Base-by-base conservation (phyloP, 1,139 yeast genomes). In the Eremothecium cymbalariae region DNA sequence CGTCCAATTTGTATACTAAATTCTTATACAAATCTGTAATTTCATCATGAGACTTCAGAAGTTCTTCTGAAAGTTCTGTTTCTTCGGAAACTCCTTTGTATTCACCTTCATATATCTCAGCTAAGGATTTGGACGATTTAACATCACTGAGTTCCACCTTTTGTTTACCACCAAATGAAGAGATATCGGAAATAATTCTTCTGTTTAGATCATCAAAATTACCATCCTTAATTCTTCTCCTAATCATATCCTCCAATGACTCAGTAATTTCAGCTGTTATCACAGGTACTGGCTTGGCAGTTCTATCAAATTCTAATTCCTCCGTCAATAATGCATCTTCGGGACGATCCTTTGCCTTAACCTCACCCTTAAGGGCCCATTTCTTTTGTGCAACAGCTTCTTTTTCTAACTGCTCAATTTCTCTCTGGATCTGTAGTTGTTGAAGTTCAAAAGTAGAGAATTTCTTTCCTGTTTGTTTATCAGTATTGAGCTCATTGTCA, bases 341-440 rank as follows among this genome's bases (percentile, higher is more conserved):
- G 3, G 95, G 95, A 53, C 98, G 72, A 46, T 80, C 84, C 43
- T 70, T 73, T 1, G 88, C 83, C 34, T 73, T 71, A 2, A 85
- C 86, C 61, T 90, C 98, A 59, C 98, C 98, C 54, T 78, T 81
- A 70, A 88, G 70, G 6, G 94, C 77, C 98, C 98, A 90, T 51
- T 78, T 78, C 64, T 90, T 90, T 42, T 82, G 90, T 2, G 86
- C 90, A 18, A 90, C 77, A 18, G 93, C 78, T 54, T 88, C 97
- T 23, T 77, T 74, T 60, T 90, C 98, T 34, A 86, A 66, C 47
- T 72, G 68, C 25, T 72, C 72, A 42, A 90, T 90, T 59, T 90
- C 94, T 27, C 70, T 68, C 52, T 79, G 83, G 22, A 90, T 68
- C 40, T 73, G 75, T 37, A 68, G 66, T 57, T 88, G 97, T 54